Conservation (phyloP, 805 yeast genomes). For the Tetrapisispora arboricola region DNA sequence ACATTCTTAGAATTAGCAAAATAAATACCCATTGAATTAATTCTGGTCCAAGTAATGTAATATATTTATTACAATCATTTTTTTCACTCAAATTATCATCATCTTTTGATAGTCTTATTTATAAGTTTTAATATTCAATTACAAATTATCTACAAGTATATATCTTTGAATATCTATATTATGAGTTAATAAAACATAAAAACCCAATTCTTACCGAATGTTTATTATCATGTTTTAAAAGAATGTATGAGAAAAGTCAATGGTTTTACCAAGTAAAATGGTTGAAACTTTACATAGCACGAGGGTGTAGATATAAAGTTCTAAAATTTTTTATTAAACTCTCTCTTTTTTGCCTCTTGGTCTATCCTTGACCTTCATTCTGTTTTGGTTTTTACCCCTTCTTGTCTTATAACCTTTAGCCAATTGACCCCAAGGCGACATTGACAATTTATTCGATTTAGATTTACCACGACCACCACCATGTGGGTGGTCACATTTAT, state of each 20-base stretch:
- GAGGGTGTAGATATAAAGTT: too few species aligned
- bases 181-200: neutral
- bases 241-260: too few species aligned
- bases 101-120: too few species aligned
- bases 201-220: too few species aligned
- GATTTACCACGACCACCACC: conserved; percentile 99
- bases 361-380: conserved; percentile 81
- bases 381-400: conserved; percentile 76
- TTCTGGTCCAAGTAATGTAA: too few species aligned
- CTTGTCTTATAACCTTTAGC: conserved; percentile 94
- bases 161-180: neutral
- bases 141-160: conserved; percentile 3
- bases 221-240: too few species aligned
- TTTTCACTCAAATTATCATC: too few species aligned
- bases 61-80: too few species aligned
- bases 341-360: conserved; percentile 54
- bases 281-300: too few species aligned
- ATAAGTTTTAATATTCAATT: too few species aligned
- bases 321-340: too few species aligned
- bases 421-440: conserved; percentile 92
- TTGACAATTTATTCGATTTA: conserved; percentile 87
- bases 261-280: too few species aligned
- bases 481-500: conserved; percentile 93
- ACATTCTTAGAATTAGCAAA: conserved; percentile 5
- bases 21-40: neutral